Conservation (phyloP, 2,329 filamentous ascomycete genomes). For the Chrysosporium keratinophilum region DNA sequence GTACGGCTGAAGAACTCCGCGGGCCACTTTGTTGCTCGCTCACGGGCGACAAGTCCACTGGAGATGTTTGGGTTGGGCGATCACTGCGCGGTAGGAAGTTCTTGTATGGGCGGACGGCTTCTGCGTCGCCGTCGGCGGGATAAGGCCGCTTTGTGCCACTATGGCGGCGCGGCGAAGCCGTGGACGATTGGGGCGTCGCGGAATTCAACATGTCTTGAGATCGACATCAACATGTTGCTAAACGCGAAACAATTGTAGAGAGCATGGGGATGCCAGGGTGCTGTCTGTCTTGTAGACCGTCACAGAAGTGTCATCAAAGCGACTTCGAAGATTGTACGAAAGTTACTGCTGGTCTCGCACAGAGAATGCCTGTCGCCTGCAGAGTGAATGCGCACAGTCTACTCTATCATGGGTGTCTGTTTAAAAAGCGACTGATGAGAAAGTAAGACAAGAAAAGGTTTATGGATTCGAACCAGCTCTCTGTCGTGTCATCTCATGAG, state of each 20-base stretch:
- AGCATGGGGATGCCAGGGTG: no score
- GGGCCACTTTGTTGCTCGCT: slow-evolving; percentile 16
- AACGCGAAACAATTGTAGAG: neutral
- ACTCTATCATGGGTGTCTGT: no score
- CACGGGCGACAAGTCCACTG: slow-evolving; percentile 2
- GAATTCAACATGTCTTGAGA: slow-evolving; percentile 3
- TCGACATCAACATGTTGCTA: slow-evolving; percentile 6
- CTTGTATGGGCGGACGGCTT: neutral
- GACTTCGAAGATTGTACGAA: neutral
- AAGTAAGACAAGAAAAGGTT: no score
- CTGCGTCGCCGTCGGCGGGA: slow-evolving; percentile 6
- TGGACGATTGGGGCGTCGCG: neutral
- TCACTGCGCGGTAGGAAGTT: slow-evolving; percentile 3
- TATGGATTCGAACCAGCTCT: no score
- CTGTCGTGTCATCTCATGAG: no score
- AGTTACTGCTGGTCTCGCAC: neutral
- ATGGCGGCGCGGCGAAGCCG: slow-evolving; percentile 4
- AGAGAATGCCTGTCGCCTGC: no score
- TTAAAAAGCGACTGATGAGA: no score
- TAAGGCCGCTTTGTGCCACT: slow-evolving; percentile 9
- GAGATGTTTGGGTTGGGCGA: slow-evolving; percentile 1
- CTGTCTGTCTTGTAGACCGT: neutral
- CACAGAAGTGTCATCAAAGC: neutral
- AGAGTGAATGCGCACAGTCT: no score
- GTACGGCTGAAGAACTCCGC: slow-evolving; percentile 22